Base-by-base conservation (phyloP, 2,329 filamentous ascomycete genomes). In the Diatrype stigma region DNA sequence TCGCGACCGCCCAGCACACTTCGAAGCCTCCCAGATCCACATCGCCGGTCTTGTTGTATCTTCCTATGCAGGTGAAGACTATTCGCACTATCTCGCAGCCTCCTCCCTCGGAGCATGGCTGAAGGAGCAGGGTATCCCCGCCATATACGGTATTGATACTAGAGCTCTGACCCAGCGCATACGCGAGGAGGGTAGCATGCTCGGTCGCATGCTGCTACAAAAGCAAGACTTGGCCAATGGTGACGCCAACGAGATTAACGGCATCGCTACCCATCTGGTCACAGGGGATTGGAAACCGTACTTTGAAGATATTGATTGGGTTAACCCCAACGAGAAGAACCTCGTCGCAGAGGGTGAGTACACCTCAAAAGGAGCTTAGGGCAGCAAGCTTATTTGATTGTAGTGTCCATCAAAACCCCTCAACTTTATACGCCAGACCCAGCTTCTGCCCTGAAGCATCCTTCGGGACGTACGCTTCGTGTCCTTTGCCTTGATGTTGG, bases 401-500 rank as follows among this genome's bases (percentile, higher is more conserved):
- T 72, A 96, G 94, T 99, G 44, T 99, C 94, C 55, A 89, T 91
- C 70, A 87, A 87, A 71, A 76, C 86, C 57, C 90, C 93, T 51
- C 93, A 90, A 69, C 79, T 96, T 51, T 97, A 93, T 74, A 84
- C 85, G 62, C 91, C 92, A 49, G 82, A 84, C 57, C 73, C 84
- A 32, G 80, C 84, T 52, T 81, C 79, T 63, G 84, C 86, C 56
- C 81, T 96, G 63, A 87, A 89, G 72, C 91, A 96, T 73, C 88
- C 92, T 38, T 95, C 90, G 51, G 94, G 93, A 55, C 88, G 92
- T 62, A 80, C 86, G 46, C 80, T 97, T 52, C 89, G 92, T 67
- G 86, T 99, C 55, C 78, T 97, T 47, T 96, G 91, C 68, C 82
- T 99, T 61, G 94, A 99, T 74, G 93, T 99, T 61, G 94, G 94